A percentile compares a stretch with the other conserved stretches of the same genome.
These are phyloP conservation scores for Arachis monticola DNA, from an alignment of 331 rosid species.

Conservation along the genomic window DNA sequence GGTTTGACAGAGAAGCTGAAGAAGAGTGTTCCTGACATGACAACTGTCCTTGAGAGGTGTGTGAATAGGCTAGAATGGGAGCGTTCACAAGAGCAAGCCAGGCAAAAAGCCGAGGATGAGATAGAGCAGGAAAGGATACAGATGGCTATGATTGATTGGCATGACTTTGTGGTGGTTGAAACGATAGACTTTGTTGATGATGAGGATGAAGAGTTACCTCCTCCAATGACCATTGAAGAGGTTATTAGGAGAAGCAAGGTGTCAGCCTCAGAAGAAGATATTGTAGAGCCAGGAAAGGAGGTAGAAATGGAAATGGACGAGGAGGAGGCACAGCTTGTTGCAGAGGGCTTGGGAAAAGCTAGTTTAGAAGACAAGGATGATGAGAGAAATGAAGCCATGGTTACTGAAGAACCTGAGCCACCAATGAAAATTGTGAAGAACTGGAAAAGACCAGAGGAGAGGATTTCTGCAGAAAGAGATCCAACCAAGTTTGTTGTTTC, in stretches of 20 bases:
- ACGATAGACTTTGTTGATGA: conserved; percentile 86
- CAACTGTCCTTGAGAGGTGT: conserved; percentile 90
- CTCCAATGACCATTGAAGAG: conserved; percentile 95
- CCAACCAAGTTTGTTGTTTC: conserved; percentile 79
- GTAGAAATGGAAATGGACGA: conserved; percentile 97
- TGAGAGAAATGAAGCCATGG: conserved; percentile 64
- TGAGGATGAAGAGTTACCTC: conserved; percentile 95
- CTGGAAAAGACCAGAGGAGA: conserved; percentile 96
- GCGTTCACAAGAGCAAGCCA: conserved; percentile 92
- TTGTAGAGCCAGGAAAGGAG: conserved; percentile 79
- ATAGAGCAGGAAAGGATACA: conserved; percentile 89
- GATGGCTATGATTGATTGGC: conserved; percentile 99
- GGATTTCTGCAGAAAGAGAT: conserved; percentile 79
- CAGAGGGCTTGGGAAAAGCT: conserved; percentile 82
- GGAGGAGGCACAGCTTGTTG: conserved; percentile 89
- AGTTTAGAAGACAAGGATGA: conserved; percentile 70
- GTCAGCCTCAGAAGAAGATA: conserved; percentile 69
- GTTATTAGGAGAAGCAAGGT: conserved; percentile 86
- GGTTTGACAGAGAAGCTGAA: conserved; percentile 80
- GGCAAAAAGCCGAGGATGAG: conserved; percentile 92
- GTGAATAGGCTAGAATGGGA: conserved; percentile 94
- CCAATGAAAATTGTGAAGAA: conserved; percentile 95
- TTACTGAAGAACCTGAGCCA: conserved; percentile 68
- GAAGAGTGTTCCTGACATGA: conserved; percentile 78
- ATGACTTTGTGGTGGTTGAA: conserved; percentile 94